These are phyloP conservation scores for Serendipita sp. DNA, from an alignment of 768 basidiomycete species.

Conservation along the genomic window DNA sequence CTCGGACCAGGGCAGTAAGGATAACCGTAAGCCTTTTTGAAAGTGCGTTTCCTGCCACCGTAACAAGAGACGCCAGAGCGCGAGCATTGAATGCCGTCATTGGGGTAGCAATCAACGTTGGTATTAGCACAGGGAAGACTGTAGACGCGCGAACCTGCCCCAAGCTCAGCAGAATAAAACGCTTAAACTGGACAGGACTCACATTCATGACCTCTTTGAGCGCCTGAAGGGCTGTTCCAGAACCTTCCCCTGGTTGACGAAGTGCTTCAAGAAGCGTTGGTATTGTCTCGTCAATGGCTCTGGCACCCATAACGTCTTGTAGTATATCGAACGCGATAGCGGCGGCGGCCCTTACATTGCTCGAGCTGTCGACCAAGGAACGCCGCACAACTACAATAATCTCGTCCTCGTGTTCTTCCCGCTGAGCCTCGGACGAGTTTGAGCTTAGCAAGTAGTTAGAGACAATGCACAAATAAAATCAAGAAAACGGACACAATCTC, in stretches of 20 bases:
- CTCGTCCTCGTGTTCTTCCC: conserved; percentile 76
- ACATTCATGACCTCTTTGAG: conserved; percentile 89
- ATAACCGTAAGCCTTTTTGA: conserved; percentile 71
- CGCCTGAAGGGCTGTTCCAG: conserved; percentile 91
- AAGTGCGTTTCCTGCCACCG: conserved; percentile 82
- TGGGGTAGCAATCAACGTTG: conserved; percentile 74
- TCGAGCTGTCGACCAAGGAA: conserved; percentile 77
- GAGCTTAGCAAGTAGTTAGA: conserved; percentile 33
- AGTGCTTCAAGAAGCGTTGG: conserved; percentile 88
- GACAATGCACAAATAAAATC: conserved; percentile 7
- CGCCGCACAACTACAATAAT: conserved; percentile 73
- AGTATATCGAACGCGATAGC: conserved; percentile 79
- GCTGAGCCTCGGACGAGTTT: conserved; percentile 65
- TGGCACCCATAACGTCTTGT: conserved; percentile 81
- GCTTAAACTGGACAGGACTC: conserved; percentile 18
- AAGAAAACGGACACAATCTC: conserved; percentile 59
- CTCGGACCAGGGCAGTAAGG: conserved; percentile 61
- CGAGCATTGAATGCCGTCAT: conserved; percentile 93
- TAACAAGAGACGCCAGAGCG: conserved; percentile 78
- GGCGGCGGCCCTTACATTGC: conserved; percentile 74
- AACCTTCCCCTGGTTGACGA: conserved; percentile 78
- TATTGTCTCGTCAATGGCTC: conserved; percentile 91
- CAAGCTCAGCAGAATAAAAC: background rate
- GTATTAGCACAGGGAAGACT: conserved; percentile 94
- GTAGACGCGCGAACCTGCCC: conserved; percentile 75